A percentile compares a stretch with the other conserved stretches of the same genome.
These are phyloP conservation scores for Saccharomycopsis sp. DNA, from an alignment of 805 yeast genomes.

Conservation along the genomic window DNA sequence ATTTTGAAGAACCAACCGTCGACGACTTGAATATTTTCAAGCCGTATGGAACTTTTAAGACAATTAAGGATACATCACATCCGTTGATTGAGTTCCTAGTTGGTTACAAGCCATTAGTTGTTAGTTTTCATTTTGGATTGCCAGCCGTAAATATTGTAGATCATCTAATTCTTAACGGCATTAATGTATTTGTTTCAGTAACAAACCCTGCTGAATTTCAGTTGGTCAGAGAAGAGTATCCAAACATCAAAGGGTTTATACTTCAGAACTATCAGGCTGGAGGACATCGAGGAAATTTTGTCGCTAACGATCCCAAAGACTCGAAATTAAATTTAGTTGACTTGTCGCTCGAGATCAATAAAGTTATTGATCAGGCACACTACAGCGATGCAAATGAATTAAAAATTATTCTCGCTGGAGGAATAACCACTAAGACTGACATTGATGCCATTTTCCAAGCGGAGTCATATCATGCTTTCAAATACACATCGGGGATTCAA, in stretches of 20 bases:
- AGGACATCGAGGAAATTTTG: constrained; percentile 52
- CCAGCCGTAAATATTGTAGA: constrained; percentile 32
- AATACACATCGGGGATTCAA: constrained; percentile 42
- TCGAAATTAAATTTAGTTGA: constrained; percentile 32
- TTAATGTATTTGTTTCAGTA: constrained; percentile 40
- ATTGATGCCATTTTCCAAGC: constrained; percentile 29
- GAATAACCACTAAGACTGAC: constrained; percentile 34
- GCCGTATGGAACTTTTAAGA: constrained; percentile 23
- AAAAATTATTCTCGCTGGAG: constrained; percentile 47
- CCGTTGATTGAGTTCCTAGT: constrained; percentile 2
- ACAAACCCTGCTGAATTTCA: constrained; percentile 41
- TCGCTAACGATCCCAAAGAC: constrained; percentile 29
- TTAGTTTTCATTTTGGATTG: constrained; percentile 50
- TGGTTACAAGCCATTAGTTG: constrained; percentile 32
- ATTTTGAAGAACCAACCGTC: constrained; percentile 9
- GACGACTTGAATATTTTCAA: constrained; percentile 19
- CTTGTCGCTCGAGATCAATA: constrained; percentile 24
- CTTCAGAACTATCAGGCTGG: constrained; percentile 62
- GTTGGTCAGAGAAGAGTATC: constrained; percentile 22
- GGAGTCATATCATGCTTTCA: constrained; percentile 26
- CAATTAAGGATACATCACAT: neutral
- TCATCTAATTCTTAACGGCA: constrained; percentile 32
- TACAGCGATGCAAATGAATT: constrained; percentile 17
- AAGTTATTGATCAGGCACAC: constrained; percentile 19
- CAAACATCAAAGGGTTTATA: constrained; percentile 41